phyloP scores from a whole-genome alignment of 305 asterid genomes.

The Stenogyne calaminthoides region DNA sequence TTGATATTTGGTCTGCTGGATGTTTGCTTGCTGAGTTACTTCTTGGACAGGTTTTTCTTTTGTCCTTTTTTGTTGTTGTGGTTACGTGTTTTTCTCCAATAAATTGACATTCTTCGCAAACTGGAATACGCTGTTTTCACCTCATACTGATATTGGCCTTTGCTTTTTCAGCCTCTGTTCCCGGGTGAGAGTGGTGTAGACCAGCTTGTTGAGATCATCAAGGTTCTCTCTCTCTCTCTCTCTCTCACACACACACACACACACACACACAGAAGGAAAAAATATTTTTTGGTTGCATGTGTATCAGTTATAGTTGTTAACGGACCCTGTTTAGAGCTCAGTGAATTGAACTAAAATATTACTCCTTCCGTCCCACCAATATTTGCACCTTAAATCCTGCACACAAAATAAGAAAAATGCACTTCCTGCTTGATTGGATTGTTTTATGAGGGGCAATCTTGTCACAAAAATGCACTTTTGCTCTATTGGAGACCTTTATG shows the following conservation, averaged over 20 bases:
- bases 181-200: conserved; percentile 81
- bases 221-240: conserved; percentile 50
- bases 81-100: not conserved
- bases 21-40: conserved; percentile 96
- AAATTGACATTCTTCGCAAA: not conserved
- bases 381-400: not conserved
- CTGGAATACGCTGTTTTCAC: not conserved
- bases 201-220: conserved; percentile 87
- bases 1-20: conserved; percentile 99
- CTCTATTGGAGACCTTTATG: too few relatives aligned
- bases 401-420: not conserved
- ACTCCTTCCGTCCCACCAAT: not conserved
- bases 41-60: conserved; percentile 75
- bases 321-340: not conserved
- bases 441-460: not conserved
- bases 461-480: too few relatives aligned
- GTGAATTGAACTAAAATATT: not conserved
- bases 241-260: not conserved
- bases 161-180: conserved; percentile 58
- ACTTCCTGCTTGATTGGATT: not conserved
- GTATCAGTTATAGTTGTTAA: conserved; percentile 4
- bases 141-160: conserved; percentile 27
- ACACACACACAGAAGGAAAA: not conserved
- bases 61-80: not conserved
- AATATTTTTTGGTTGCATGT: not conserved